phyloP scores from a whole-genome alignment of 495 filamentous ascomycete species.

The Thermothielavioides terrestris region DNA sequence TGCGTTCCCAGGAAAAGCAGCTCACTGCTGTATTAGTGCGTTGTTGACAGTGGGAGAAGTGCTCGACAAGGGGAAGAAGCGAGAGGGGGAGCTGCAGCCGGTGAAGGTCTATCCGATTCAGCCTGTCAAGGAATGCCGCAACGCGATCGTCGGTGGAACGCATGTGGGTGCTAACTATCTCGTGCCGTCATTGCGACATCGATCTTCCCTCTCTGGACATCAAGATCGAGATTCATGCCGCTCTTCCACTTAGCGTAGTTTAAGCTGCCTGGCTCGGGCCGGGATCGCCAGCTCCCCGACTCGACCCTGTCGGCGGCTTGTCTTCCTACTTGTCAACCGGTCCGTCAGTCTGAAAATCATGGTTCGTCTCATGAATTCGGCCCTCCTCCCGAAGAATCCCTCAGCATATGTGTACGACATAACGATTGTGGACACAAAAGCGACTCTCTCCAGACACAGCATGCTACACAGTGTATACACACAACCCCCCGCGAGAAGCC shows the following conservation, averaged over 20 bases:
- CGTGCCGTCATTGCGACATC: not conserved
- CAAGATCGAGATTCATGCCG: not conserved
- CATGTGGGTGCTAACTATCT: slow-evolving; percentile 1
- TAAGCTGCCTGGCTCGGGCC: not conserved
- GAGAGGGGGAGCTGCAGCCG: slow-evolving; percentile 6
- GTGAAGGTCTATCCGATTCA: slow-evolving; percentile 11
- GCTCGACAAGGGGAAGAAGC: not conserved
- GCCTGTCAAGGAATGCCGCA: not conserved
- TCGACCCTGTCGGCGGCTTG: not conserved
- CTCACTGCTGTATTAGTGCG: no score
- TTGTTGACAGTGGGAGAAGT: not conserved
- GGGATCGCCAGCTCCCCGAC: not conserved
- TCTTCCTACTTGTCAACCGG: not conserved
- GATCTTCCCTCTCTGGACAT: not conserved
- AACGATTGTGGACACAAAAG: no score
- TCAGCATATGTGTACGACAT: no score
- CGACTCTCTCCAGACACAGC: no score
- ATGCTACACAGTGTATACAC: no score
- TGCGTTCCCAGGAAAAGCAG: not conserved
- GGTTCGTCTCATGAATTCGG: slow-evolving; percentile 1
- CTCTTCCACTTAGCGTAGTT: no score
- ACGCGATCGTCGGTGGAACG: not conserved
- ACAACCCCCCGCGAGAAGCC: no score
- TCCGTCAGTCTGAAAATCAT: not conserved
- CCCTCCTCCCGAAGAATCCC: not conserved